phyloP scores from a whole-genome alignment of 2,329 filamentous ascomycete genomes.

The Xylaria sp. region DNA sequence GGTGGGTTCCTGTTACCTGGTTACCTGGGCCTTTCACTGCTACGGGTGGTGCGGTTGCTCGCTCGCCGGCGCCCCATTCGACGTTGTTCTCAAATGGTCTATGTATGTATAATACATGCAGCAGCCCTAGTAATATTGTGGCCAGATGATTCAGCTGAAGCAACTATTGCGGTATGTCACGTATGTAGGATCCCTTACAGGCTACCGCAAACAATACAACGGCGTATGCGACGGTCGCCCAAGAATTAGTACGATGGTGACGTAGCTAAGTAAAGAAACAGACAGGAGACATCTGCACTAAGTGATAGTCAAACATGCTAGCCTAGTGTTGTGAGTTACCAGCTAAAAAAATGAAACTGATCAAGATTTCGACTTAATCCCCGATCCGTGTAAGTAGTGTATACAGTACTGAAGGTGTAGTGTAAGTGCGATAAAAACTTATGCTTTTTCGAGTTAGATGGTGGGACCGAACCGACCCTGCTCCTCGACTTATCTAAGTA shows the following conservation, averaged over 20 bases:
- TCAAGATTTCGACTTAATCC: not conserved
- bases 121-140: slow-evolving; percentile 24
- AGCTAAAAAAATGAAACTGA: too few species aligned
- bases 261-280: not conserved
- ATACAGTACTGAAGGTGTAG: too few species aligned
- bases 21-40: not conserved
- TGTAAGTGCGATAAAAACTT: too few species aligned
- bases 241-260: not conserved
- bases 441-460: slow-evolving; percentile 24
- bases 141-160: slow-evolving; percentile 20
- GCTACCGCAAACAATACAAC: not conserved
- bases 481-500: too few species aligned
- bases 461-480: not conserved
- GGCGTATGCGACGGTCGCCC: not conserved
- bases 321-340: too few species aligned
- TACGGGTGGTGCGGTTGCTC: slow-evolving; percentile 1
- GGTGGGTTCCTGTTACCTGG: not conserved
- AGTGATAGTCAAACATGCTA: not conserved
- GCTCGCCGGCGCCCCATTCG: slow-evolving; percentile 1
- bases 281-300: not conserved
- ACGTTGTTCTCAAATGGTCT: slow-evolving; percentile 1
- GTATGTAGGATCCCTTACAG: not conserved
- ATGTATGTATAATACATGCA: slow-evolving; percentile 8
- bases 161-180: not conserved
- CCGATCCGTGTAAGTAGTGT: too few species aligned